A percentile compares a stretch with the other conserved stretches of the same genome.
Conservation (phyloP, 805 yeast genomes). For the Starmerella sp. region DNA sequence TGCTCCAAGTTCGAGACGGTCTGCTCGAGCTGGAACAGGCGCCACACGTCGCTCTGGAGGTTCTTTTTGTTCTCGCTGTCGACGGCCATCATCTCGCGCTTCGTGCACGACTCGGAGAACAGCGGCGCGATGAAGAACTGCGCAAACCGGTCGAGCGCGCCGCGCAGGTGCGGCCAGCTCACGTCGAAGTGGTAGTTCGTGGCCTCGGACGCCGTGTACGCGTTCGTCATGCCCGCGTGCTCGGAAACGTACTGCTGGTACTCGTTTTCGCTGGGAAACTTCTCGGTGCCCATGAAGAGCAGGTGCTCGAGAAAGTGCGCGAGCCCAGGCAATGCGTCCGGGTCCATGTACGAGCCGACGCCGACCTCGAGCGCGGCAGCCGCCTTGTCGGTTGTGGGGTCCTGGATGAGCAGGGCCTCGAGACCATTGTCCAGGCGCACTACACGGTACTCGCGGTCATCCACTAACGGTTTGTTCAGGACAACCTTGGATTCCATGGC, state of each 20-base stretch:
- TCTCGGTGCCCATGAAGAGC: conserved; percentile 68
- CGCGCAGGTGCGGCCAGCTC: conserved; percentile 60
- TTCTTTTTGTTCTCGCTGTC: conserved; percentile 94
- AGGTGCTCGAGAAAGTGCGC: conserved; percentile 88
- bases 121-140: conserved; percentile 85
- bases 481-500: background rate
- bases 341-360: conserved; percentile 74
- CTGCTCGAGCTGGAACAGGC: conserved; percentile 75
- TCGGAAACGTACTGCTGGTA: conserved; percentile 62
- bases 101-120: conserved; percentile 63
- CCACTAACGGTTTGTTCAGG: conserved; percentile 33
- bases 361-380: conserved; percentile 66
- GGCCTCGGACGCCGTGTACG: conserved; percentile 78
- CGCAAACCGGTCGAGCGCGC: conserved; percentile 84
- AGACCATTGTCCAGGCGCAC: conserved; percentile 62
- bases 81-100: conserved; percentile 86
- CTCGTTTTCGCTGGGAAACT: conserved; percentile 66
- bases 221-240: conserved; percentile 84
- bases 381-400: conserved; percentile 52
- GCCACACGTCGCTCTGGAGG: conserved; percentile 80
- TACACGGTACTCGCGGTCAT: conserved; percentile 65
- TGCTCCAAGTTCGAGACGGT: conserved; percentile 60
- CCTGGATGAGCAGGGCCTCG: conserved; percentile 57
- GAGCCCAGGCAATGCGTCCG: conserved; percentile 56
- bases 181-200: conserved; percentile 89